phyloP scores from a whole-genome alignment of 768 basidiomycete species.

The Auriscalpium orientale region DNA sequence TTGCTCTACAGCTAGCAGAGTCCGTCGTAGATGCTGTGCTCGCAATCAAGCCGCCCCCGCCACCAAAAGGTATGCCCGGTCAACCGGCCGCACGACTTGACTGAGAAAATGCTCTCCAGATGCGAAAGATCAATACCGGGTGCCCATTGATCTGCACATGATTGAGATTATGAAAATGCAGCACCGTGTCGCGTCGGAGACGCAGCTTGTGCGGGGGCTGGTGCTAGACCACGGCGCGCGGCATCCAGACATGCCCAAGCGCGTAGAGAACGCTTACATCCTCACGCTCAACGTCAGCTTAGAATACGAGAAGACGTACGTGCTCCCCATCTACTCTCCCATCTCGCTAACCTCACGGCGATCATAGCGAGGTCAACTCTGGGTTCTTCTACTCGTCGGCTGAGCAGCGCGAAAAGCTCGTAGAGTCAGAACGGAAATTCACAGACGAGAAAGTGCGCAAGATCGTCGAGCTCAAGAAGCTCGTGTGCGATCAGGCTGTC shows the following conservation, averaged over 20 bases:
- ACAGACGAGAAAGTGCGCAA: conserved; percentile 93
- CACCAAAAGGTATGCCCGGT: conserved; percentile 43
- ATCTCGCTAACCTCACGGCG: conserved; percentile 14
- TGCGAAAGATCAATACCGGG: conserved; percentile 59
- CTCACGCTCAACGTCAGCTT: conserved; percentile 94
- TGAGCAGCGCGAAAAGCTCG: conserved; percentile 96
- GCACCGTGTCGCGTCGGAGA: conserved; percentile 95
- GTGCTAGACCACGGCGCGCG: conserved; percentile 96
- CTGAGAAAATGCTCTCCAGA: conserved; percentile 27
- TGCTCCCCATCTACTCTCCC: conserved; percentile 13
- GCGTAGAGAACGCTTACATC: conserved; percentile 92
- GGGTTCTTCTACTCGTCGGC: conserved; percentile 99
- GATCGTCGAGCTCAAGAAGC: conserved; percentile 93
- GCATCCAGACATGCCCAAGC: conserved; percentile 99
- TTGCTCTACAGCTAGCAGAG: conserved; percentile 84
- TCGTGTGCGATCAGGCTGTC: conserved; percentile 90
- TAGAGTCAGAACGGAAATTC: conserved; percentile 92
- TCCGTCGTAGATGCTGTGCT: conserved; percentile 95
- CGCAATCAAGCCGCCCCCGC: conserved; percentile 69
- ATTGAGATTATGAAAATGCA: conserved; percentile 99
- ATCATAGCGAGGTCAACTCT: conserved; percentile 90
- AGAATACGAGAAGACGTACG: conserved; percentile 99
- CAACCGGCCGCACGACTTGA: conserved; percentile 13
- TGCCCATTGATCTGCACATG: conserved; percentile 98
- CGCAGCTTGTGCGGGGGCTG: conserved; percentile 88